Base-by-base conservation (phyloP, 306 rosid species). In the Vigna hirtella region DNA sequence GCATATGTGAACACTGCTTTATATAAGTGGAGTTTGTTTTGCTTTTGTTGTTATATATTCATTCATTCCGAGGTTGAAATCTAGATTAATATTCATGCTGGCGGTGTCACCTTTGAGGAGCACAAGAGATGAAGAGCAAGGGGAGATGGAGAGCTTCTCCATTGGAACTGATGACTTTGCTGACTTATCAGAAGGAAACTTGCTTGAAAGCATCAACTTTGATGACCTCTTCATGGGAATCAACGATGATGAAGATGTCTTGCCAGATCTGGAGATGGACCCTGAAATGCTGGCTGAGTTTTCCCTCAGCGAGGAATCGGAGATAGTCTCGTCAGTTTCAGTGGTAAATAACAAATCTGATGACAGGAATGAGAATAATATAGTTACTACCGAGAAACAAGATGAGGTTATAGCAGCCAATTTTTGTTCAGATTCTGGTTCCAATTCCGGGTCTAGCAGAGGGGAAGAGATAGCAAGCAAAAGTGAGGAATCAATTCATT, bases 211-310 rank as follows among this genome's bases (percentile, higher is more conserved):
- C 81, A 89, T 93, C 84, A 82, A 87, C 56, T 95, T 92, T 57
- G 99, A 95, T 24, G 94, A 93, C 57, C 86, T 95, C 43, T 95
- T 93, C 53, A 70, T 69, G 16, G 89, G 90, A 7, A 83, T 91
- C 85, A 47, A 85, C 18, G 93, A 83, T 17, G 91, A 72, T 34
- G 93, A 91, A 50, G 93, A 95, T 10, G 86, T 88, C 47, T 67
- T 93, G 57, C 98, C 98, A 0, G 94, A 91, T 86, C 88, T 95
- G 84, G 97, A 94, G 66, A 92, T 92, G 97, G 97, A 92, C 77
- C 76, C 91, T 0, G 97, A 92, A 45, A 70, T 92, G 63, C 88
- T 92, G 14, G 90, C 91, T 3, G 92, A 91, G 14, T 90, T 94
- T 52, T 92, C 98, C 3, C 69, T 84, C 61, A 82, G 93, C 0